Evolutionary conservation across 257 asterid species (phyloP).

Genomic region (Ophiorrhiza pumila): DNA sequence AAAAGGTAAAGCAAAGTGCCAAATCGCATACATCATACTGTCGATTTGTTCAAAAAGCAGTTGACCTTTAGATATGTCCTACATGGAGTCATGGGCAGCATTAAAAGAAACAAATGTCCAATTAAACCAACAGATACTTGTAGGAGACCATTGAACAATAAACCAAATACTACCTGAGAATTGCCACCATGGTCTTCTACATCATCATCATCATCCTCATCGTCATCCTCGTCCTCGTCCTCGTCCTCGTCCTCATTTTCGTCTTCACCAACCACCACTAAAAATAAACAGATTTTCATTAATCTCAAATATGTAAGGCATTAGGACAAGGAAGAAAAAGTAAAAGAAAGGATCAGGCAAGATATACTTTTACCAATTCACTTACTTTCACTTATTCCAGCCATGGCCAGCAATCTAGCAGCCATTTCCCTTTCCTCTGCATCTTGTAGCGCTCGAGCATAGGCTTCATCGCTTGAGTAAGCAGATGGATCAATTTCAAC

Average conservation of each 20-base stretch:
- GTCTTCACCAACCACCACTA: slow-evolving; percentile 51
- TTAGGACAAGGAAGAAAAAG: background rate
- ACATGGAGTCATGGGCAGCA: background rate
- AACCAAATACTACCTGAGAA: slow-evolving; percentile 53
- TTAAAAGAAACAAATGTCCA: background rate
- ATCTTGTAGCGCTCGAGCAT: slow-evolving; percentile 94
- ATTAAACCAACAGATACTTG: background rate
- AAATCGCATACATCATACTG: background rate
- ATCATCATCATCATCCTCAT: too few species aligned
- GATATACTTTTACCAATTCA: slow-evolving; percentile 3
- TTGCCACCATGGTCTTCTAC: slow-evolving; percentile 55
- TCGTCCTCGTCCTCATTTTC: slow-evolving; percentile 48
- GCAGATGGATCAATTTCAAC: slow-evolving; percentile 79
- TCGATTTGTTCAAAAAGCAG: background rate
- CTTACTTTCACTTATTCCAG: slow-evolving; percentile 73
- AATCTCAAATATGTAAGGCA: slow-evolving; percentile 13
- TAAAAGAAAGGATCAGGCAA: background rate
- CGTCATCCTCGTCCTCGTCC: slow-evolving; percentile 4
- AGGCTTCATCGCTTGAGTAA: slow-evolving; percentile 88
- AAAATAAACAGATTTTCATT: slow-evolving; percentile 20
- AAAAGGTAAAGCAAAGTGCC: too few species aligned
- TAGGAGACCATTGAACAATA: background rate
- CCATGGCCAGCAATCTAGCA: slow-evolving; percentile 75
- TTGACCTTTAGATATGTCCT: background rate
- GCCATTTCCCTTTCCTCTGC: slow-evolving; percentile 93